A percentile compares a stretch with the other conserved stretches of the same genome.
Conservation (phyloP, 257 asterid species). For the Mentha longifolia region DNA sequence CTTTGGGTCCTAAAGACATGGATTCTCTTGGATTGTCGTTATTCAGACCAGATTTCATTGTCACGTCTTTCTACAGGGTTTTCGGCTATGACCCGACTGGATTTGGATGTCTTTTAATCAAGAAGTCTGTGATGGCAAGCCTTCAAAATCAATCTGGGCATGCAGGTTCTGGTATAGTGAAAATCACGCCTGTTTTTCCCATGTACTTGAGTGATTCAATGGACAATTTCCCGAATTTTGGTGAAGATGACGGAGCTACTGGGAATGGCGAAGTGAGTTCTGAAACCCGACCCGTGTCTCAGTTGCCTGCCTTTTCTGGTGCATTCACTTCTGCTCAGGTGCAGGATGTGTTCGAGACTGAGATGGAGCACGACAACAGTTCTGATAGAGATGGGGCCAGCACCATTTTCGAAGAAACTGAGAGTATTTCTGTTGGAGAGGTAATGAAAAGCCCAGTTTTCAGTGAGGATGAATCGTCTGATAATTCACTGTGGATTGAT, state of each 20-base stretch:
- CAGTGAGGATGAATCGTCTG: conserved; percentile 97
- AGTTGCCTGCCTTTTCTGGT: conserved; percentile 99
- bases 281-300: conserved; percentile 67
- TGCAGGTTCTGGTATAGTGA: conserved; percentile 95
- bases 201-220: conserved; percentile 86
- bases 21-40: conserved; percentile 96
- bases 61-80: conserved; percentile 93
- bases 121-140: conserved; percentile 92
- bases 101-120: conserved; percentile 94
- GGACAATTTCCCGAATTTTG: conserved; percentile 85
- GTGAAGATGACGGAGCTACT: conserved; percentile 65
- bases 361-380: conserved; percentile 86
- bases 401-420: conserved; percentile 94
- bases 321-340: conserved; percentile 97
- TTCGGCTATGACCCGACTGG: conserved; percentile 99
- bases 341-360: conserved; percentile 87
- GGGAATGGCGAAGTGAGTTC: conserved; percentile 60
- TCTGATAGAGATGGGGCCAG: conserved; percentile 95
- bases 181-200: conserved; percentile 90
- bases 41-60: conserved; percentile 93
- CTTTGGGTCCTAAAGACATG: conserved; percentile 98
- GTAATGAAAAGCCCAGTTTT: conserved; percentile 95
- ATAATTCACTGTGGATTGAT: conserved; percentile 96
- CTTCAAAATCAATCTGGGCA: conserved; percentile 93
- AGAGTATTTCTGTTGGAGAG: conserved; percentile 90